Conservation (phyloP, 2,329 filamentous ascomycete genomes). For the Colletotrichum truncatum region DNA sequence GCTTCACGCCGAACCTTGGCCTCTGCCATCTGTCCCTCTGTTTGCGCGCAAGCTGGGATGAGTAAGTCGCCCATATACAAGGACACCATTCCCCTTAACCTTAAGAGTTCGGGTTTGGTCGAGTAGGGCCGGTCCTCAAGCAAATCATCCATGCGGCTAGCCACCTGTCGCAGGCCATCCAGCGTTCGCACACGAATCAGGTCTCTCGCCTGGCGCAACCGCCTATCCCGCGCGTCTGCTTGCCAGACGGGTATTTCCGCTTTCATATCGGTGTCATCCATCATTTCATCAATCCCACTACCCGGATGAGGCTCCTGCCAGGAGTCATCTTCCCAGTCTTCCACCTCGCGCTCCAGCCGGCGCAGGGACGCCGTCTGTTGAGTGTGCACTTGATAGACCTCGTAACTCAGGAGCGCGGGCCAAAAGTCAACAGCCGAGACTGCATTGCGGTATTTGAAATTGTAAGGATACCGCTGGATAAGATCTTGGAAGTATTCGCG, state of each 20-base stretch:
- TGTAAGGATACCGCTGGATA: slow-evolving; percentile 80
- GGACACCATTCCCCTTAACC: slow-evolving; percentile 77
- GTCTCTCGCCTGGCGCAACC: slow-evolving; percentile 44
- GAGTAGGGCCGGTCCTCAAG: slow-evolving; percentile 77
- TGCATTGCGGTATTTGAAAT: slow-evolving; percentile 64
- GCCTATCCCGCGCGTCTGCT: slow-evolving; percentile 29
- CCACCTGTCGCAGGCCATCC: slow-evolving; percentile 68
- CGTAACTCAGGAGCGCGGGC: slow-evolving; percentile 80
- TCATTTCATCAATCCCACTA: slow-evolving; percentile 25
- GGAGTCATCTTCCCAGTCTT: slow-evolving; percentile 39
- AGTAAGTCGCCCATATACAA: slow-evolving; percentile 79
- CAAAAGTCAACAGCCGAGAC: slow-evolving; percentile 81
- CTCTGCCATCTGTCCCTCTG: slow-evolving; percentile 39
- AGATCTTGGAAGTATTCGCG: slow-evolving; percentile 78
- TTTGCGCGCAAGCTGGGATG: slow-evolving; percentile 49
- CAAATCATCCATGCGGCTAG: slow-evolving; percentile 74
- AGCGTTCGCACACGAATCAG: slow-evolving; percentile 61
- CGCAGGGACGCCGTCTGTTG: slow-evolving; percentile 60
- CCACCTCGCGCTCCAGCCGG: slow-evolving; percentile 41
- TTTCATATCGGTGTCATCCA: slow-evolving; percentile 35
- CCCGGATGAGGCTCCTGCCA: slow-evolving; percentile 23
- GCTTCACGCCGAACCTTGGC: slow-evolving; percentile 26
- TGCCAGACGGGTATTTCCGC: slow-evolving; percentile 30
- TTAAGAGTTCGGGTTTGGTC: slow-evolving; percentile 71
- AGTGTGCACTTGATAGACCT: slow-evolving; percentile 78